These are phyloP conservation scores for Rubia balearica DNA, from an alignment of 305 asterid genomes.

Conservation along the genomic window DNA sequence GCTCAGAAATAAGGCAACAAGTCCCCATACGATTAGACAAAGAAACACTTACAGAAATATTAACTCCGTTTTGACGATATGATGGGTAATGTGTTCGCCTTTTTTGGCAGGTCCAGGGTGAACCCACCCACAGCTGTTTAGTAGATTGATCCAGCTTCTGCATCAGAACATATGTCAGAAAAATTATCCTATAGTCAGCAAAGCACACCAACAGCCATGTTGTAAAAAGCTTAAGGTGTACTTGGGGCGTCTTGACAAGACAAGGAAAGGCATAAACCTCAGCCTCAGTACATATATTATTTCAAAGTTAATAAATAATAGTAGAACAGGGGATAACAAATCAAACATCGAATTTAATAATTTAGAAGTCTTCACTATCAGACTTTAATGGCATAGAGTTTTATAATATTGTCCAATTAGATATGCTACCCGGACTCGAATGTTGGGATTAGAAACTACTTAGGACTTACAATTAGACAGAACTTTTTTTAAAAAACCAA, in stretches of 20 bases:
- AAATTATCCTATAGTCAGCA: neutral
- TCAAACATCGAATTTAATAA: no score
- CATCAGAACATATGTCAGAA: conserved; percentile 18
- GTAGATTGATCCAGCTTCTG: conserved; percentile 16
- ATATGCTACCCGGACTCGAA: no score
- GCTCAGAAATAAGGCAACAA: neutral
- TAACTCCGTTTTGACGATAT: conserved; percentile 56
- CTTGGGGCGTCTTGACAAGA: no score
- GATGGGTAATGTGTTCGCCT: conserved; percentile 56
- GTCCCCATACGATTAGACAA: neutral
- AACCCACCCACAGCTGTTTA: conserved; percentile 58
- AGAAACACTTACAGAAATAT: conserved; percentile 48
- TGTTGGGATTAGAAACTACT: no score
- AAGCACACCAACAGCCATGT: neutral
- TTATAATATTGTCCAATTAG: no score
- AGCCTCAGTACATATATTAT: no score
- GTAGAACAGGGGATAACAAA: neutral
- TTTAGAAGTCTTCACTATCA: no score
- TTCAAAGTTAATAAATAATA: neutral
- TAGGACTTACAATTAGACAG: no score
- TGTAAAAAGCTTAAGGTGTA: no score
- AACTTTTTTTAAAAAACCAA: no score
- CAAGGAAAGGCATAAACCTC: no score
- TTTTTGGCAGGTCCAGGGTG: conserved; percentile 59
- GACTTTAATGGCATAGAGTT: no score